Evolutionary conservation across 2,329 filamentous ascomycete species (phyloP).

Genomic region (Xylariaceae sp.): DNA sequence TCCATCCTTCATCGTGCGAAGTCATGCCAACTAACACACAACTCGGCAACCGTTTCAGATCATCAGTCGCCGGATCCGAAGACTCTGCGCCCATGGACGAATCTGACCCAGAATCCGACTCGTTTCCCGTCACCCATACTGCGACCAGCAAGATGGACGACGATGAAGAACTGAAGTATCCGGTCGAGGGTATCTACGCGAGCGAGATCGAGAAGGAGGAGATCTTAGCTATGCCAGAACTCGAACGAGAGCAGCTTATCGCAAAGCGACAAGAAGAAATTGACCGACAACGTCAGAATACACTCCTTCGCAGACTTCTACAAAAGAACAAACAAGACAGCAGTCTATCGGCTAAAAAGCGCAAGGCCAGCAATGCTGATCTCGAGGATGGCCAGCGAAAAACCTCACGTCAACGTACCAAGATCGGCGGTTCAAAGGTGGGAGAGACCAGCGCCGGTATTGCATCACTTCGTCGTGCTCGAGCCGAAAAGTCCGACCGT

Average conservation of each 20-base stretch:
- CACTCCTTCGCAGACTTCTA: slow-evolving; percentile 79
- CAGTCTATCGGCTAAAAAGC: slow-evolving; percentile 69
- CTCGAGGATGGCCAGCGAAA: slow-evolving; percentile 80
- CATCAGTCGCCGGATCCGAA: slow-evolving; percentile 73
- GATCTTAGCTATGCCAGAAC: slow-evolving; percentile 86
- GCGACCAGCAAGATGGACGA: slow-evolving; percentile 46
- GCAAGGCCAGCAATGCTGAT: slow-evolving; percentile 80
- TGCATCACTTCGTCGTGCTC: slow-evolving; percentile 68
- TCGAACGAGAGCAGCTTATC: slow-evolving; percentile 88
- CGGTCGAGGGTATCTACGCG: slow-evolving; percentile 85
- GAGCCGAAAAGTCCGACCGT: slow-evolving; percentile 70
- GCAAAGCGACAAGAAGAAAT: slow-evolving; percentile 86
- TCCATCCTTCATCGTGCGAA: no score
- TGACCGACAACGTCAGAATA: slow-evolving; percentile 81
- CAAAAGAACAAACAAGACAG: slow-evolving; percentile 66
- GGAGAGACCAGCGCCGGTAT: slow-evolving; percentile 76
- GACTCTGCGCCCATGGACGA: slow-evolving; percentile 90
- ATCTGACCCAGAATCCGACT: slow-evolving; percentile 78
- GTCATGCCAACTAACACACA: slow-evolving; percentile 6
- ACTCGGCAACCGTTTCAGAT: slow-evolving; percentile 55
- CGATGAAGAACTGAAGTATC: slow-evolving; percentile 70
- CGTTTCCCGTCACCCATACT: slow-evolving; percentile 48
- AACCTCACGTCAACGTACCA: slow-evolving; percentile 74
- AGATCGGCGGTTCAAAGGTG: slow-evolving; percentile 68
- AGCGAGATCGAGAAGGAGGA: slow-evolving; percentile 75